Conservation (phyloP, 1,139 yeast species). For the Saccharomyces hybrid region DNA sequence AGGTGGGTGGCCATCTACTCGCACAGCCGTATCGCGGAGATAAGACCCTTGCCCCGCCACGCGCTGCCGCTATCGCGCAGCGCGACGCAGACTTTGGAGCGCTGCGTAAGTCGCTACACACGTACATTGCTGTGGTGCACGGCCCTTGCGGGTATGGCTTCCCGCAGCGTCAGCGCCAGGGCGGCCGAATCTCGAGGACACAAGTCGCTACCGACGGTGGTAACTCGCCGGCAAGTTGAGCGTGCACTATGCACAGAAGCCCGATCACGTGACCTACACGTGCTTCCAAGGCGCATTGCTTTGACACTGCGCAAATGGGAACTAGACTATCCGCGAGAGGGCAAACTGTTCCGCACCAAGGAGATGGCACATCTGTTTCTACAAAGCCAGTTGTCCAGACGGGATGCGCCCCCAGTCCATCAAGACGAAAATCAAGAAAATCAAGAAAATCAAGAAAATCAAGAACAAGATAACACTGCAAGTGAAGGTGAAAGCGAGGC, state of each 20-base stretch:
- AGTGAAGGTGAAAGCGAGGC: conserved; percentile 1
- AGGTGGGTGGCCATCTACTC: conserved; percentile 27
- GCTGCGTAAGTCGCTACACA: conserved; percentile 13
- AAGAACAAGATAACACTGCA: neutral
- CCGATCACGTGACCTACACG: neutral
- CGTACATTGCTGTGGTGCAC: conserved; percentile 17
- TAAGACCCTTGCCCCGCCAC: conserved; percentile 11
- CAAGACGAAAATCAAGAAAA: neutral
- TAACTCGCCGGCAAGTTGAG: conserved; percentile 13
- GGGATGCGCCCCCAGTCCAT: neutral
- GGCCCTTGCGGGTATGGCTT: conserved; percentile 9
- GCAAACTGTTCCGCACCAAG: conserved; percentile 22
- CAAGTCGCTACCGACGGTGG: conserved; percentile 18
- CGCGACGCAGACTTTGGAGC: conserved; percentile 10
- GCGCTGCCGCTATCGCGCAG: conserved; percentile 13
- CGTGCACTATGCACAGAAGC: neutral
- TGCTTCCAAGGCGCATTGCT: conserved; percentile 10
- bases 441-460: neutral
- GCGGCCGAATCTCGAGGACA: conserved; percentile 12
- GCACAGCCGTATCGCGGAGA: conserved; percentile 16
- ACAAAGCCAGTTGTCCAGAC: conserved; percentile 3
- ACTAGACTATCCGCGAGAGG: conserved; percentile 14
- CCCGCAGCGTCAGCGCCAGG: neutral
- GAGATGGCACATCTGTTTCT: conserved; percentile 10
- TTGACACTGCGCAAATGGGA: conserved; percentile 22